These are phyloP conservation scores for Chlamydomonas asymmetrica DNA, from an alignment of 139 green algal species.

Conservation along the genomic window DNA sequence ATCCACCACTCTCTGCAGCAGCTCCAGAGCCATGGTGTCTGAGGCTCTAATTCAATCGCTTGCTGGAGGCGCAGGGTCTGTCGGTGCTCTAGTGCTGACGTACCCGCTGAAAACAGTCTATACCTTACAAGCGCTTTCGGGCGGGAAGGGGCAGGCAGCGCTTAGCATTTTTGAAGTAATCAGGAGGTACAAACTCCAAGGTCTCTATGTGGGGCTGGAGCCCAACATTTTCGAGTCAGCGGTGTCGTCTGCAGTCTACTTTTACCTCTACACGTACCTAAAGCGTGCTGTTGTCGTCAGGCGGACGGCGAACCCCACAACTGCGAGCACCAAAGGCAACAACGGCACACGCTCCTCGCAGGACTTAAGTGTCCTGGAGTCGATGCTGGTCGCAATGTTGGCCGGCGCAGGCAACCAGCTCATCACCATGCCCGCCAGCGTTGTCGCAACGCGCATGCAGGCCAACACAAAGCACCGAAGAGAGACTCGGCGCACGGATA, in stretches of 20 bases:
- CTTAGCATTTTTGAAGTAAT: slow-evolving; percentile 4
- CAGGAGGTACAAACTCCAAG: slow-evolving; percentile 2
- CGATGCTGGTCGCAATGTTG: slow-evolving; percentile 69
- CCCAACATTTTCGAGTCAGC: slow-evolving; percentile 30
- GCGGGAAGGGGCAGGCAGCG: too few species aligned
- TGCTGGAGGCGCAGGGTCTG: too few species aligned
- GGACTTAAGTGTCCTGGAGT: slow-evolving; percentile 68
- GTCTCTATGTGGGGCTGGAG: slow-evolving; percentile 10
- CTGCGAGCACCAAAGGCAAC: too few species aligned
- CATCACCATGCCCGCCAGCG: slow-evolving; percentile 89
- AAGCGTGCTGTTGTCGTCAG: too few species aligned
- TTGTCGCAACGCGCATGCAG: slow-evolving; percentile 89
- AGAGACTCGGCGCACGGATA: not conserved
- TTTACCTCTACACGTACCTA: slow-evolving; percentile 44
- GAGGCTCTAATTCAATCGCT: too few species aligned
- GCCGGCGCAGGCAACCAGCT: slow-evolving; percentile 83
- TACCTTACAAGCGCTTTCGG: too few species aligned
- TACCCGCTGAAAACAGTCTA: too few species aligned
- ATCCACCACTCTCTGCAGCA: not conserved
- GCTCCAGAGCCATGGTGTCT: slow-evolving; percentile 2
- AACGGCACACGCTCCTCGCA: not conserved
- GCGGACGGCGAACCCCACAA: too few species aligned
- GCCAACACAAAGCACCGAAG: slow-evolving; percentile 13
- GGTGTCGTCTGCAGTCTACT: slow-evolving; percentile 31
- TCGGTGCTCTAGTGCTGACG: too few species aligned